A percentile compares a stretch with the other conserved stretches of the same genome.
Conservation (phyloP, 1,139 yeast genomes). For the Pichia cactophila region DNA sequence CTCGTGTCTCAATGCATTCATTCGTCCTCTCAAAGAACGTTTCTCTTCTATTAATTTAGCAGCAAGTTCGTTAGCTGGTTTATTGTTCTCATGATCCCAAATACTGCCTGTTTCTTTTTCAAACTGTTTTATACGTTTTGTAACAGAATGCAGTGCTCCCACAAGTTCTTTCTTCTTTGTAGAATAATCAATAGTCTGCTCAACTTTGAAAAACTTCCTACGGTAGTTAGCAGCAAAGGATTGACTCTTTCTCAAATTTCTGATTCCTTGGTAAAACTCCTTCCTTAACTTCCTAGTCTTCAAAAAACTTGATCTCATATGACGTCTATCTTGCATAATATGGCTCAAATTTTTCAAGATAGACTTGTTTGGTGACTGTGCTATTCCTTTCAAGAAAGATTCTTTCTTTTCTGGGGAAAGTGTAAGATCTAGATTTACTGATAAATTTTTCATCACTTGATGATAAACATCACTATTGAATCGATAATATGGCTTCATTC, state of each 20-base stretch:
- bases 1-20: slow-evolving; percentile 3
- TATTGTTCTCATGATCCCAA: neutral
- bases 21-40: slow-evolving; percentile 1
- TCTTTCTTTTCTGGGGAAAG: slow-evolving; percentile 10
- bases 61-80: neutral
- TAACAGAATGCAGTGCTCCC: slow-evolving; percentile 3
- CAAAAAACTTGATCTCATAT: slow-evolving; percentile 10
- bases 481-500: slow-evolving; percentile 19
- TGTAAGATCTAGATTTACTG: slow-evolving; percentile 8
- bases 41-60: neutral
- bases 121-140: neutral
- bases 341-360: slow-evolving; percentile 17
- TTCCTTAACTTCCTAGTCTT: slow-evolving; percentile 7
- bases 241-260: slow-evolving; percentile 2
- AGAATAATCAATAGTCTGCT: slow-evolving; percentile 3
- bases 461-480: slow-evolving; percentile 41
- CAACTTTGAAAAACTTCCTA: slow-evolving; percentile 4
- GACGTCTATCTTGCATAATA: slow-evolving; percentile 7
- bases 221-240: neutral
- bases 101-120: neutral
- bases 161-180: neutral
- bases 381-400: slow-evolving; percentile 9
- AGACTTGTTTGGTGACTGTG: slow-evolving; percentile 12
- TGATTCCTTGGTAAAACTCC: slow-evolving; percentile 4
- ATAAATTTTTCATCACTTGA: slow-evolving; percentile 31